These are phyloP conservation scores for Irpex rosettiformis DNA, from an alignment of 1,284 basidiomycete genomes.

Conservation along the genomic window DNA sequence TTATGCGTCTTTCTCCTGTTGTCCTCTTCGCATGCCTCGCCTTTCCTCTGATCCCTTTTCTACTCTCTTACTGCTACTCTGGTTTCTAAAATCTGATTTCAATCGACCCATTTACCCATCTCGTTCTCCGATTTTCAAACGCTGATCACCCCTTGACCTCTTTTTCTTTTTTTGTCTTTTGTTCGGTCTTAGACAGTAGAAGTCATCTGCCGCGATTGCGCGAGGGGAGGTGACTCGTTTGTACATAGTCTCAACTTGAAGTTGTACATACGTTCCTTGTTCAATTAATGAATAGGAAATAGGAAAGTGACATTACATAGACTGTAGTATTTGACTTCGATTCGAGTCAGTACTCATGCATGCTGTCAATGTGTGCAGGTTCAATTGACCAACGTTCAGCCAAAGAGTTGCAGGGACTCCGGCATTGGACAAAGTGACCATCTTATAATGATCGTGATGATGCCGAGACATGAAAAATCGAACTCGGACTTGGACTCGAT, in stretches of 20 bases:
- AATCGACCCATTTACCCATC: too few relatives aligned
- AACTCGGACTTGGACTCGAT: too few relatives aligned
- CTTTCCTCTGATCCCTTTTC: not conserved
- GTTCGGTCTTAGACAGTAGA: not conserved
- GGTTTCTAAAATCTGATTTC: too few relatives aligned
- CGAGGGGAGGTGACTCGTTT: too few relatives aligned
- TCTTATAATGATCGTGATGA: too few relatives aligned
- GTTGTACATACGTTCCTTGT: not conserved
- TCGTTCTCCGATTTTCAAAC: not conserved
- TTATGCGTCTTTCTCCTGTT: not conserved
- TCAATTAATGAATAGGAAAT: not conserved
- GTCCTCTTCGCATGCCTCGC: not conserved
- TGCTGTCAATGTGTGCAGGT: too few relatives aligned
- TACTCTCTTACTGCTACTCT: not conserved
- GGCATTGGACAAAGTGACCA: too few relatives aligned
- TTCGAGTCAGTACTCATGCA: not conserved
- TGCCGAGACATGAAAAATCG: too few relatives aligned
- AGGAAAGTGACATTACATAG: not conserved
- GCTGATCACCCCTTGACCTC: not conserved
- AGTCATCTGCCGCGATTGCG: not conserved
- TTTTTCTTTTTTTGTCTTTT: not conserved
- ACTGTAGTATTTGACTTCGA: too few relatives aligned
- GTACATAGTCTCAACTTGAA: too few relatives aligned
- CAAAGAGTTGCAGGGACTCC: too few relatives aligned
- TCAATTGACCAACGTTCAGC: too few relatives aligned